Conservation (phyloP, 192 early-diverging fungal genomes). For the Phlyctochytrium planicorne region DNA sequence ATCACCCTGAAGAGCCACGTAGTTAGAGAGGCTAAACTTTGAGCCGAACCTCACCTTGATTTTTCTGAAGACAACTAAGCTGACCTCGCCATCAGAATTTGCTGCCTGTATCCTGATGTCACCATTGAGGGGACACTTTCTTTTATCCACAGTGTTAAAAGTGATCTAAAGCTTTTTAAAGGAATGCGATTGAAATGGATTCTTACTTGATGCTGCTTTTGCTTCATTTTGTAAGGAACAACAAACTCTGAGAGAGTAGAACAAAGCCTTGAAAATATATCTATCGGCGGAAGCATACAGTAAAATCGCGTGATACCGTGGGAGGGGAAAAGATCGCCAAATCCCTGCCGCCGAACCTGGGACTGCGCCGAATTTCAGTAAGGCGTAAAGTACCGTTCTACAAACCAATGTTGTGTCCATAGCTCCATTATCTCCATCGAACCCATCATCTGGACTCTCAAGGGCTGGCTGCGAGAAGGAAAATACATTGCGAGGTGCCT, state of each 20-base stretch:
- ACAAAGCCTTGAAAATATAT: constrained; percentile 26
- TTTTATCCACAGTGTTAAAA: constrained; percentile 65
- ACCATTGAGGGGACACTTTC: constrained; percentile 65
- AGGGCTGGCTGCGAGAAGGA: neutral
- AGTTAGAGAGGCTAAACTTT: neutral
- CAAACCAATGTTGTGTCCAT: too few relatives aligned
- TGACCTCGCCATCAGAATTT: constrained; percentile 25
- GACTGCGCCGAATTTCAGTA: constrained; percentile 11
- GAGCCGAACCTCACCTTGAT: constrained; percentile 56
- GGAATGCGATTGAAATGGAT: neutral
- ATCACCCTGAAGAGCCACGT: constrained; percentile 41
- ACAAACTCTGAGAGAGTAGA: constrained; percentile 34
- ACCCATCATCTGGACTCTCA: neutral
- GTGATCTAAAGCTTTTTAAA: constrained; percentile 35
- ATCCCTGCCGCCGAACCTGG: constrained; percentile 18
- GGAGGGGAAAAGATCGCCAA: constrained; percentile 42
- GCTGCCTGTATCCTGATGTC: constrained; percentile 56
- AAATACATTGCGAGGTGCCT: neutral
- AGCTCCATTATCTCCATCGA: too few relatives aligned
- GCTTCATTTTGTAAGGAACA: constrained; percentile 39
- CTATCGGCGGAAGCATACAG: constrained; percentile 9
- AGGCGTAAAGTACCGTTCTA: too few relatives aligned
- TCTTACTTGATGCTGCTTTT: constrained; percentile 16
- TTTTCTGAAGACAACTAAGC: constrained; percentile 62
- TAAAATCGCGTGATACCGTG: constrained; percentile 44